phyloP scores from a whole-genome alignment of 2,329 filamentous ascomycete species.

The Arthrocladium fulminans region DNA sequence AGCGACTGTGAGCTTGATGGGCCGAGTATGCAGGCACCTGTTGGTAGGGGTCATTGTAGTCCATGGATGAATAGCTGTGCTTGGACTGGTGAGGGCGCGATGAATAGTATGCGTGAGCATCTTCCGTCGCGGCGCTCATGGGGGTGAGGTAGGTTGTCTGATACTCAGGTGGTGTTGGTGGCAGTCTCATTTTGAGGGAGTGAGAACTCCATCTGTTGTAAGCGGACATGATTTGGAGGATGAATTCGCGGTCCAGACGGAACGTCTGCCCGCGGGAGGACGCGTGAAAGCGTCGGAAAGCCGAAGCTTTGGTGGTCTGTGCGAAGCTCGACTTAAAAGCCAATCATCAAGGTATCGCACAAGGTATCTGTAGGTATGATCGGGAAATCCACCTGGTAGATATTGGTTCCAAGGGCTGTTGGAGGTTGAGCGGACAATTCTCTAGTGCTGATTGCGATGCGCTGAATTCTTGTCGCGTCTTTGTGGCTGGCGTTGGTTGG shows the following conservation, averaged over 20 bases:
- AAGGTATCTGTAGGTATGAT: background rate
- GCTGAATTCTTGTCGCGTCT: background rate
- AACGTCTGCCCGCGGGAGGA: slow-evolving; percentile 16
- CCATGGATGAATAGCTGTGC: slow-evolving; percentile 36
- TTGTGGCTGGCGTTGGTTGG: background rate
- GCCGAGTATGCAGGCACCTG: slow-evolving; percentile 32
- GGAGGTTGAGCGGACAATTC: background rate
- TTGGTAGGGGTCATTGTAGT: slow-evolving; percentile 40
- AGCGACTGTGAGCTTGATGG: slow-evolving; percentile 13
- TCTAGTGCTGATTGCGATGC: background rate
- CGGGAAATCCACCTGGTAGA: background rate
- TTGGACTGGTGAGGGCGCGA: slow-evolving; percentile 33
- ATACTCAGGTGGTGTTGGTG: slow-evolving; percentile 24
- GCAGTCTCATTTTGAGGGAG: slow-evolving; percentile 19
- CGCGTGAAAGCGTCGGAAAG: slow-evolving; percentile 15
- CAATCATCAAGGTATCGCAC: background rate
- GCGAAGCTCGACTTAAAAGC: background rate
- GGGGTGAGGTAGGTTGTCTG: slow-evolving; percentile 19
- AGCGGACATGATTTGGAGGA: slow-evolving; percentile 19
- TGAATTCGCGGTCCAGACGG: slow-evolving; percentile 4
- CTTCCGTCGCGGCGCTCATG: slow-evolving; percentile 20
- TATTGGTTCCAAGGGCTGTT: background rate
- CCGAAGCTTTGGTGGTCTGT: slow-evolving; percentile 6
- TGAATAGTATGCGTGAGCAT: slow-evolving; percentile 26
- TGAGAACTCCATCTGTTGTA: slow-evolving; percentile 21